Base-by-base conservation (phyloP, 176 grass and related monocot species). In the Thalia dealbata region DNA sequence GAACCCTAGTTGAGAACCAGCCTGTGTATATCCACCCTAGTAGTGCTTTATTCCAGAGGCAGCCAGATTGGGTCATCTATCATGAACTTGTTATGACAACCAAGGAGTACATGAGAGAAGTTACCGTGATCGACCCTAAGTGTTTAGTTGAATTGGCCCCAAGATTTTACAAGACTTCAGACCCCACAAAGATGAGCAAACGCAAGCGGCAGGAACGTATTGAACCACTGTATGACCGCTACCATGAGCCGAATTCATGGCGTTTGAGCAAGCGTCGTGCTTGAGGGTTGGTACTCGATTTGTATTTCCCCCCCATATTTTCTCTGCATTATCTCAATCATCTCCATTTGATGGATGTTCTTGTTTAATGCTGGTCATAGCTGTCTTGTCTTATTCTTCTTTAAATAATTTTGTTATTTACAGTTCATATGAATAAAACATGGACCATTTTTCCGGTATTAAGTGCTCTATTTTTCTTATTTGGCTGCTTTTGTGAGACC, bases 211-310 rank as follows among this genome's bases (percentile, higher is more conserved):
- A 91, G 64, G 92, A 96, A 75, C 87, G 92, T 56, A 96, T 96
- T 0, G 92, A 96, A 30, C 92, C 92, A 24, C 81, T 96, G 3
- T 96, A 96, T 15, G 89, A 96, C 54, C 83, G 88, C 42, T 96
- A 91, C 61, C 86, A 96, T 14, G 92, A 96, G 73, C 92, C 92
- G 3, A 96, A 96, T 72, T 96, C 92, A 3, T 96, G 92, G 92
- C 88, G 92, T 72, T 79, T 96, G 52, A 96, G 92, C 75, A 96
- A 96, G 61, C 86, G 88, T n/a, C 70, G 92, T 62, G 92, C 92
- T 79, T 96, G 82, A 96, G 19, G 64, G 32, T 38, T 38, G 32
- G 32, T 58, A 7, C 1, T 58, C 21, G 22, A 58, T 58, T 58
- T 58, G 54, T n/a, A 58, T 58, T 58, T n/a, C 22, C 11, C 45